Evolutionary conservation across 2,329 filamentous ascomycete genomes (phyloP), one percentile per base, ranked within the genome.

Genomic region (Fusarium nematophilum): DNA sequence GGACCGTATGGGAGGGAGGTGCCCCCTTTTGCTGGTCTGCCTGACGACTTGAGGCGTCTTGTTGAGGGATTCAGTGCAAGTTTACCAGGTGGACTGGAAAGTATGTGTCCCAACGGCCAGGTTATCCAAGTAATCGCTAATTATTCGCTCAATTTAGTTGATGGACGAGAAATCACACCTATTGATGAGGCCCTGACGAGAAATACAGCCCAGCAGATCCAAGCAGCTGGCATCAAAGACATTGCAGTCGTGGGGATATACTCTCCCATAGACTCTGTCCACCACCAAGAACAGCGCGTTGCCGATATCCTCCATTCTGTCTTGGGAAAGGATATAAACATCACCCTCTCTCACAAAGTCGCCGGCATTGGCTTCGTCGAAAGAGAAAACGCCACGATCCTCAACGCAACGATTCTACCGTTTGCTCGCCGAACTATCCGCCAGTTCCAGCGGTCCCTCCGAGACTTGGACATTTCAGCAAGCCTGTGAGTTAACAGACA

Each of bases 371-470:
- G 74, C 39, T 83, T 86, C 48, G 71, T 86, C 10, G 85, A 87
- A 71, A 77, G 86, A 11, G 86, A 88, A 68, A 88, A 89, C 64
- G 85, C 86, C 0, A 81, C 84, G 1, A 85, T 88, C n/a, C 72
- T 89, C 10, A 88, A 89, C 60, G 85, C 85, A 0, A 80, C 84
- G 3, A 85, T 88, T 29, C 72, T 87, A 17, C 68, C 76, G 0
- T 86, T 86, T 63, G 85, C 85, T 0, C 75, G 78, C 5, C 77
- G 75, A 56, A 87, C 84, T 0, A 85, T 87, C 58, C 72, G 73
- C 5, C 79, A 79, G 1, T 88, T 88, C 59, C 75, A 80, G 27
- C 73, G 74, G 25, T 80, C 85, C 1, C 78, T 87, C 42, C 68
- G 69, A 29, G 74, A 75, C 4, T 70, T 88, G 3, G 75, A 78